Conservation (phyloP, 257 asterid species). For the Solanum peruvianum region DNA sequence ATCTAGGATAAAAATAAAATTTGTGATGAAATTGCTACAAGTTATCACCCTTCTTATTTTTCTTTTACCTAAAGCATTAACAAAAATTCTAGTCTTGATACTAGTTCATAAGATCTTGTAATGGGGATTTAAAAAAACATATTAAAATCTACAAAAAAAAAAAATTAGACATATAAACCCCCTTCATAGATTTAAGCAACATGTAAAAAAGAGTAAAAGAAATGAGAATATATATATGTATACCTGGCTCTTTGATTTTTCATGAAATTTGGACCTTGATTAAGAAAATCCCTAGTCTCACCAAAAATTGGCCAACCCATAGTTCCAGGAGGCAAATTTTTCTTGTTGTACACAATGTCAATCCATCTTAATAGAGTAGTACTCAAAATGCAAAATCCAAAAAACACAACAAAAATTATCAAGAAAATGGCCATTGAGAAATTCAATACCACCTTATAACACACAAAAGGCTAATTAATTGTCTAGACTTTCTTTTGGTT, state of each 20-base stretch:
- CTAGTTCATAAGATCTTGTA: not conserved
- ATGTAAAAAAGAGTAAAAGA: not conserved
- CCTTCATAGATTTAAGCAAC: not conserved
- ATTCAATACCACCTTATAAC: not conserved
- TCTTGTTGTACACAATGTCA: slow-evolving; percentile 16
- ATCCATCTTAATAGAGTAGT: slow-evolving; percentile 41
- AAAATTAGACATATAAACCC: not conserved
- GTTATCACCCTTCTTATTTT: not conserved
- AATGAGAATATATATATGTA: not conserved
- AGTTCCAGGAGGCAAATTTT: slow-evolving; percentile 69
- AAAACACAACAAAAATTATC: slow-evolving; percentile 1
- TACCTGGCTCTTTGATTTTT: slow-evolving; percentile 46
- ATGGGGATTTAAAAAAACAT: not conserved
- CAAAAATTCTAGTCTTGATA: not conserved
- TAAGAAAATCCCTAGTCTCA: slow-evolving; percentile 40
- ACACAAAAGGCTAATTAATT: not conserved
- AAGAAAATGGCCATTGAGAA: slow-evolving; percentile 27
- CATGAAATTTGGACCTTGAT: slow-evolving; percentile 64
- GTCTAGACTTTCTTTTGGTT: not conserved
- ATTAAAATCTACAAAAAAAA: not conserved
- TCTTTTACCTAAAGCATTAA: not conserved
- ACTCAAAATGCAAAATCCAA: slow-evolving; percentile 6
- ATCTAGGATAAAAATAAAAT: not conserved
- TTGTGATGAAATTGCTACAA: not conserved
- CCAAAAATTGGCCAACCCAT: slow-evolving; percentile 90